phyloP scores from a whole-genome alignment of 2,329 filamentous ascomycete species.

The Penicillium sclerotiorum region DNA sequence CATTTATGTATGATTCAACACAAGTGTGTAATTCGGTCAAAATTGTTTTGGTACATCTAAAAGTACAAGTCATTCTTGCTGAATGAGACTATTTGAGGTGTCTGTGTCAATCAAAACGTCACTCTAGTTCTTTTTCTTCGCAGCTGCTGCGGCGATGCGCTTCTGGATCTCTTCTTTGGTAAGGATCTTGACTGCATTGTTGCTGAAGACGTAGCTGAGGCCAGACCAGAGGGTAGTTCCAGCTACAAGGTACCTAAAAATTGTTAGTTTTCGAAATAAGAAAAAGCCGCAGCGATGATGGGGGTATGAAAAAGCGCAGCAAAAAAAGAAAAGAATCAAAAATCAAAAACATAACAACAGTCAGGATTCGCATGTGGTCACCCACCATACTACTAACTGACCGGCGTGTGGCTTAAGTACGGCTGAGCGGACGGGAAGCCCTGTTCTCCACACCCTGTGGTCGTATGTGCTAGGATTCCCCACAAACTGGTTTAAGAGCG shows the following conservation, averaged over 20 bases:
- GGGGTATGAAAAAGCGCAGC: not conserved
- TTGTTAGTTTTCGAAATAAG: slow-evolving; percentile 7
- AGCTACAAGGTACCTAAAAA: slow-evolving; percentile 76
- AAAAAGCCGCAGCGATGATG: not conserved
- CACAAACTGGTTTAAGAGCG: slow-evolving; percentile 19
- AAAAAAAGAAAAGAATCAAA: not conserved
- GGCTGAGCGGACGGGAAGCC: slow-evolving; percentile 54
- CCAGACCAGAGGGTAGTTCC: slow-evolving; percentile 92
- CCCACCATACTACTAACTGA: slow-evolving; percentile 53
- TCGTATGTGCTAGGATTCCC: slow-evolving; percentile 38
- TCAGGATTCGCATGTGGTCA: slow-evolving; percentile 52
- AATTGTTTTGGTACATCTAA: too few species aligned
- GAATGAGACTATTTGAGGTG: too few species aligned
- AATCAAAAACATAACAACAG: slow-evolving; percentile 47
- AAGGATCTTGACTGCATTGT: slow-evolving; percentile 88
- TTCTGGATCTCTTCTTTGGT: slow-evolving; percentile 46
- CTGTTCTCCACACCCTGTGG: slow-evolving; percentile 52
- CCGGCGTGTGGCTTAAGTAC: slow-evolving; percentile 53
- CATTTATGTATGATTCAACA: too few species aligned
- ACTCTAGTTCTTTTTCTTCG: slow-evolving; percentile 26
- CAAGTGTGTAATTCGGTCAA: too few species aligned
- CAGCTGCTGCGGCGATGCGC: slow-evolving; percentile 34
- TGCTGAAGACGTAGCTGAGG: slow-evolving; percentile 85
- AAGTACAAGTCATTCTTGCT: too few species aligned
- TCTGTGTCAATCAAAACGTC: too few species aligned